Conservation (phyloP, 768 basidiomycete genomes). For the Suillus variegatus region DNA sequence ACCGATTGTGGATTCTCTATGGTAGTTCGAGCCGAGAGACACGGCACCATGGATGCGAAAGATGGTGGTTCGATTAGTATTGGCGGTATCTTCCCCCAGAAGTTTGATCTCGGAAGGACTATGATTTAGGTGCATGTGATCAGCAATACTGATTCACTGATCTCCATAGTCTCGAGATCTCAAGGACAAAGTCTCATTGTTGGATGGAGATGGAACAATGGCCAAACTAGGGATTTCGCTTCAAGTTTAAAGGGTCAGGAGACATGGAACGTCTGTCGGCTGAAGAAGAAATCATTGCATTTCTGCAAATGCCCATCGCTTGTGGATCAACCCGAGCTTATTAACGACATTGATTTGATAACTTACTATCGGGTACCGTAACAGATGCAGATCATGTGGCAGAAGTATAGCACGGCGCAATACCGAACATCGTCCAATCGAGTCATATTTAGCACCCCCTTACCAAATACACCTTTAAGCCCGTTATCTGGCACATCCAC, state of each 20-base stretch:
- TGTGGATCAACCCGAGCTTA: background rate
- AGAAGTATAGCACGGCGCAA: background rate
- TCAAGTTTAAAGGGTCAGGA: background rate
- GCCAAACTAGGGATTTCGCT: background rate
- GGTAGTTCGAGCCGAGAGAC: background rate
- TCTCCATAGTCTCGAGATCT: background rate
- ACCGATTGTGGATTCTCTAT: background rate
- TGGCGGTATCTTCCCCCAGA: background rate
- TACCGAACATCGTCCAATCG: too few species aligned
- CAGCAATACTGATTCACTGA: background rate
- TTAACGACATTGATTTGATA: background rate
- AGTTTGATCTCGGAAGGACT: background rate
- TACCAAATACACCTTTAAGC: constrained; percentile 54
- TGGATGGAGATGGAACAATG: background rate
- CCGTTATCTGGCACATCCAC: constrained; percentile 72
- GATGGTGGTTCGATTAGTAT: background rate
- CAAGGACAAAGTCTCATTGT: background rate
- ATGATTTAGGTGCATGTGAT: background rate
- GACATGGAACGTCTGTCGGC: background rate
- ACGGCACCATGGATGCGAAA: background rate
- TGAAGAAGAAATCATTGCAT: background rate
- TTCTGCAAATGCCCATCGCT: background rate
- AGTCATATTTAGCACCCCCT: too few species aligned
- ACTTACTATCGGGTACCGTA: background rate
- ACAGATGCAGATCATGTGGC: background rate